phyloP scores from a whole-genome alignment of 75 land plant genomes.

The Isoetes taiwanensis region DNA sequence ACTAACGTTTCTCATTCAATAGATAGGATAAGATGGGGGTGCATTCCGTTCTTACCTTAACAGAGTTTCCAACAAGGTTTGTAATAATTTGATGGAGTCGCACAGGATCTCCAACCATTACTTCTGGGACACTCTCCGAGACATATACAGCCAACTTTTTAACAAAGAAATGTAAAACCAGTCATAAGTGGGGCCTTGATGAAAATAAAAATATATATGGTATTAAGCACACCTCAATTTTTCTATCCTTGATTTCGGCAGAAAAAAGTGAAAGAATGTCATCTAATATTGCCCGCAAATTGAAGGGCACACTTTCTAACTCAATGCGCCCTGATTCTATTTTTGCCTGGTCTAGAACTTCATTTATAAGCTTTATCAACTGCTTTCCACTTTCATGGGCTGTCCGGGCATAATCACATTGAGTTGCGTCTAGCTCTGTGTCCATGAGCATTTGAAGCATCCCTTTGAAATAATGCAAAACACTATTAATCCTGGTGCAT shows the following conservation, averaged over 20 bases:
- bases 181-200: no score
- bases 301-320: constrained; percentile 63
- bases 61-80: constrained; percentile 8
- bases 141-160: constrained; percentile 5
- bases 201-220: no score
- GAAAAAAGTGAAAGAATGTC: constrained; percentile 79
- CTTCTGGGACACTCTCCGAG: constrained; percentile 2
- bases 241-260: constrained; percentile 63
- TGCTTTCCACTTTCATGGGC: constrained; percentile 87
- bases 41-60: constrained; percentile 1
- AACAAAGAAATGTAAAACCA: not conserved
- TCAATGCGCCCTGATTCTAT: constrained; percentile 92
- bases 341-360: constrained; percentile 88
- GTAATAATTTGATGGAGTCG: constrained; percentile 10
- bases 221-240: constrained; percentile 51
- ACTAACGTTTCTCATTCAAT: no score
- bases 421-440: constrained; percentile 66
- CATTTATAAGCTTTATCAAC: constrained; percentile 71
- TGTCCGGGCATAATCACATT: constrained; percentile 69
- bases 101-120: constrained; percentile 10
- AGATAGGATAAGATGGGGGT: no score
- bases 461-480: constrained; percentile 38
- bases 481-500: no score
- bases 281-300: constrained; percentile 61
- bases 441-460: constrained; percentile 94